These are phyloP conservation scores for Saccharomycopsis sp. DNA, from an alignment of 805 yeast species.

Conservation along the genomic window DNA sequence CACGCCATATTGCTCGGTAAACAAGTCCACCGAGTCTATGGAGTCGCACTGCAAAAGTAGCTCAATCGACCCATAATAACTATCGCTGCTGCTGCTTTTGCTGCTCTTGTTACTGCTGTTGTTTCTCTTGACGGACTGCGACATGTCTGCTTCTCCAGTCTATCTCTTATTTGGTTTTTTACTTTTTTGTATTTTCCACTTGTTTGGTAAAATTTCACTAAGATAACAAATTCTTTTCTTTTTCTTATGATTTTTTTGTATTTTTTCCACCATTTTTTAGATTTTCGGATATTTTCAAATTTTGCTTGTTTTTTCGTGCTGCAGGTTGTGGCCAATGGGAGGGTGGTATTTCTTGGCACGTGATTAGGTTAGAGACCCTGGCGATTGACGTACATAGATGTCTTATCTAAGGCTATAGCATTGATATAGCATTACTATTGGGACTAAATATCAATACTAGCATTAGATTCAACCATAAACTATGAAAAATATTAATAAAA, in stretches of 20 bases:
- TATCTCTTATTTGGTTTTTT: not conserved
- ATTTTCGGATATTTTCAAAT: not conserved
- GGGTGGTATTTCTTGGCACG: not conserved
- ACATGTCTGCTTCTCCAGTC: not conserved
- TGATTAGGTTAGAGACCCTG: no score
- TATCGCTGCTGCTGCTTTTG: not conserved
- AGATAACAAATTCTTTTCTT: not conserved
- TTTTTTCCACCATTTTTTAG: not conserved
- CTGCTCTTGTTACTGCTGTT: no score
- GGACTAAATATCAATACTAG: no score
- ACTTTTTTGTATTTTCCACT: not conserved
- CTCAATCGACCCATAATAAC: slow-evolving; percentile 16
- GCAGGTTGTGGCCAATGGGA: not conserved
- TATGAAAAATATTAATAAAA: no score
- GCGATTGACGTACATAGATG: not conserved
- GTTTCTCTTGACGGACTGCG: not conserved
- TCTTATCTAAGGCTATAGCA: no score
- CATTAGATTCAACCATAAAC: no score
- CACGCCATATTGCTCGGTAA: not conserved
- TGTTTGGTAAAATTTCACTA: not conserved
- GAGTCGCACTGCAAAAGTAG: slow-evolving; percentile 17
- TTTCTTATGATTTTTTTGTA: not conserved
- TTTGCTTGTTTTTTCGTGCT: not conserved
- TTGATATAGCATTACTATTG: no score
- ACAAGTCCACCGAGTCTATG: slow-evolving; percentile 15